A percentile compares a stretch with the other conserved stretches of the same genome.
Conservation (phyloP, 2,329 filamentous ascomycete species). For the Rhynchosporium agropyri region DNA sequence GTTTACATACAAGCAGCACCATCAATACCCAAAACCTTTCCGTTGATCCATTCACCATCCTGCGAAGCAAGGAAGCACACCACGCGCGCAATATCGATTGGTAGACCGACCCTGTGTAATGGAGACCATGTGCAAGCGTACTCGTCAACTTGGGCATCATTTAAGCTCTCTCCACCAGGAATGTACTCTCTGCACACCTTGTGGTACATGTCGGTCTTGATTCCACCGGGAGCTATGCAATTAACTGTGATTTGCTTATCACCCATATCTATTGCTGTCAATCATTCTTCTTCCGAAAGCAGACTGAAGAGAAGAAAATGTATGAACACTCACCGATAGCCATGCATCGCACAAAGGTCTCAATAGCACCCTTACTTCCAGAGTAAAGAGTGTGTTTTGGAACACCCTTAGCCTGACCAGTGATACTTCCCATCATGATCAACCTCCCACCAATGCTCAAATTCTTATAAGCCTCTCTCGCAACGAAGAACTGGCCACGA, state of each 20-base stretch:
- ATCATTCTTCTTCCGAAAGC: constrained; percentile 34
- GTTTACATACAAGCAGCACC: constrained; percentile 29
- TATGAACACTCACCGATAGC: constrained; percentile 57
- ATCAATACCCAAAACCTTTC: constrained; percentile 29
- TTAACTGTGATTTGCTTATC: constrained; percentile 68
- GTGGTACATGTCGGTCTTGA: constrained; percentile 70
- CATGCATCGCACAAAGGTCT: constrained; percentile 76
- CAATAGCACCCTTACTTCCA: constrained; percentile 74
- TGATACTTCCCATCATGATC: constrained; percentile 75
- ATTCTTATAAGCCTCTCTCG: constrained; percentile 73
- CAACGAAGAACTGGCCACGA: constrained; percentile 74
- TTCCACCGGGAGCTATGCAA: constrained; percentile 68
- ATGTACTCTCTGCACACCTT: constrained; percentile 66
- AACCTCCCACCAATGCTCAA: constrained; percentile 70
- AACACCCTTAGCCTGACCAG: constrained; percentile 66
- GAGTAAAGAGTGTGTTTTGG: constrained; percentile 75
- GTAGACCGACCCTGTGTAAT: constrained; percentile 65
- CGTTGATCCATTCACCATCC: constrained; percentile 30
- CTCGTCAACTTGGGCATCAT: constrained; percentile 61
- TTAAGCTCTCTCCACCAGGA: constrained; percentile 57
- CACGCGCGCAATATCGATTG: constrained; percentile 59
- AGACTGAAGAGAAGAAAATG: background rate
- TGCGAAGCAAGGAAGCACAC: constrained; percentile 31
- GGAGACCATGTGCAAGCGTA: constrained; percentile 67
- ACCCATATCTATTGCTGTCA: constrained; percentile 63